These are phyloP conservation scores for Penicillium riverlandense DNA, from an alignment of 495 filamentous ascomycete species.

Conservation along the genomic window DNA sequence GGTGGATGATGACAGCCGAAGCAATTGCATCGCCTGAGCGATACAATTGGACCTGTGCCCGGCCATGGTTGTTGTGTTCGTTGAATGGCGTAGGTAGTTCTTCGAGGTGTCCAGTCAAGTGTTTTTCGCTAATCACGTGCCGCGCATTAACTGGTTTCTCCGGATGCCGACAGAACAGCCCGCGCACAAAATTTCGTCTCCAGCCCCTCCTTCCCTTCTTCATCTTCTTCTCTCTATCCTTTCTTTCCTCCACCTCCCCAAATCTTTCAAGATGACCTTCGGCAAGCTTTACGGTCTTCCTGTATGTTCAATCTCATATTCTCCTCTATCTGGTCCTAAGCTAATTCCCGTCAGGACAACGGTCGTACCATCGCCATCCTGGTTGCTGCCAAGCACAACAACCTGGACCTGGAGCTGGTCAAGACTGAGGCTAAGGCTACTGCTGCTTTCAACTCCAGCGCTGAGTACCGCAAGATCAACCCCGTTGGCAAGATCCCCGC, in stretches of 20 bases:
- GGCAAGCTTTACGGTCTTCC: slow-evolving; percentile 88
- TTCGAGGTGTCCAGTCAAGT: background rate
- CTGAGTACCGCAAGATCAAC: slow-evolving; percentile 81
- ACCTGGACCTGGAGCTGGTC: slow-evolving; percentile 80
- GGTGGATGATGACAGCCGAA: slow-evolving; percentile 20
- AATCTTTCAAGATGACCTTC: slow-evolving; percentile 68
- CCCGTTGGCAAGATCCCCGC: slow-evolving; percentile 84
- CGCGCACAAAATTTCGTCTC: slow-evolving; percentile 30
- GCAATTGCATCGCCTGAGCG: slow-evolving; percentile 30
- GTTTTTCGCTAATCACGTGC: background rate
- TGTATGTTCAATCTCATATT: slow-evolving; percentile 47
- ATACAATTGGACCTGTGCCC: slow-evolving; percentile 31
- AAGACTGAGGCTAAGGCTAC: slow-evolving; percentile 45
- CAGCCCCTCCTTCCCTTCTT: slow-evolving; percentile 25
- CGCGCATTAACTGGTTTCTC: slow-evolving; percentile 19
- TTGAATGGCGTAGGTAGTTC: background rate
- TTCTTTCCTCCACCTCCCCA: slow-evolving; percentile 6
- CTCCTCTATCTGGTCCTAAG: background rate
- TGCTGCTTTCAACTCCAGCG: slow-evolving; percentile 30
- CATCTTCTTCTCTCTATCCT: slow-evolving; percentile 24
- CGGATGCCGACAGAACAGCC: slow-evolving; percentile 22
- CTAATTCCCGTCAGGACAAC: slow-evolving; percentile 56
- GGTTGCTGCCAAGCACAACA: slow-evolving; percentile 93
- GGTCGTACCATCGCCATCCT: slow-evolving; percentile 79
- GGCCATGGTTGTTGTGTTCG: slow-evolving; percentile 21